phyloP scores from a whole-genome alignment of 225 moss, liverwort and hornwort species.

The Physcomitrellopsis africana region DNA sequence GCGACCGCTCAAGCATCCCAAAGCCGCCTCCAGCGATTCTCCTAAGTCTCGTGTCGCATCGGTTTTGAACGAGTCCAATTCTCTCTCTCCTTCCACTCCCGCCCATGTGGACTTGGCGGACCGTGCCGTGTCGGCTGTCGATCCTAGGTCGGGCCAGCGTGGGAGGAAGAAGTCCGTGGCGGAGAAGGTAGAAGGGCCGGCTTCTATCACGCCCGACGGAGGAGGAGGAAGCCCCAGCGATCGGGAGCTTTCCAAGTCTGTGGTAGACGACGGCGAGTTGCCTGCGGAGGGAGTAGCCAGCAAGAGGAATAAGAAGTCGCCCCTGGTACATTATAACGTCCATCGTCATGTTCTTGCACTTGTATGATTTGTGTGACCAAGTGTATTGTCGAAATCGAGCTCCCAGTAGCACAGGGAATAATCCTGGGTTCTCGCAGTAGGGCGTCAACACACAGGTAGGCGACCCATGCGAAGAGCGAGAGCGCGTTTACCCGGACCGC shows the following conservation, averaged over 20 bases:
- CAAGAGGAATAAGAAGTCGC: constrained; percentile 66
- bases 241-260: constrained; percentile 63
- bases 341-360: background rate
- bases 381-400: background rate
- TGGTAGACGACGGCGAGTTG: constrained; percentile 58
- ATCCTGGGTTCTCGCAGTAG: background rate
- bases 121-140: constrained; percentile 42
- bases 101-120: constrained; percentile 84
- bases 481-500: constrained; percentile 14
- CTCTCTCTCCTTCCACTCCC: constrained; percentile 29
- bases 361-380: background rate
- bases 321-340: constrained; percentile 40
- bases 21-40: constrained; percentile 51
- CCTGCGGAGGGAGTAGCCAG: constrained; percentile 54
- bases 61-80: constrained; percentile 30
- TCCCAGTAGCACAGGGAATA: background rate
- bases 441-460: background rate
- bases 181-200: constrained; percentile 46
- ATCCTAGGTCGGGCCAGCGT: constrained; percentile 73
- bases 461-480: background rate
- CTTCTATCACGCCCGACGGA: constrained; percentile 45
- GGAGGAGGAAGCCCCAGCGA: constrained; percentile 54
- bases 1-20: constrained; percentile 89
- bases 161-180: constrained; percentile 72
- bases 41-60: constrained; percentile 27